These are phyloP conservation scores for Flammula alnicola DNA, from an alignment of 1,284 basidiomycete species.

Conservation along the genomic window DNA sequence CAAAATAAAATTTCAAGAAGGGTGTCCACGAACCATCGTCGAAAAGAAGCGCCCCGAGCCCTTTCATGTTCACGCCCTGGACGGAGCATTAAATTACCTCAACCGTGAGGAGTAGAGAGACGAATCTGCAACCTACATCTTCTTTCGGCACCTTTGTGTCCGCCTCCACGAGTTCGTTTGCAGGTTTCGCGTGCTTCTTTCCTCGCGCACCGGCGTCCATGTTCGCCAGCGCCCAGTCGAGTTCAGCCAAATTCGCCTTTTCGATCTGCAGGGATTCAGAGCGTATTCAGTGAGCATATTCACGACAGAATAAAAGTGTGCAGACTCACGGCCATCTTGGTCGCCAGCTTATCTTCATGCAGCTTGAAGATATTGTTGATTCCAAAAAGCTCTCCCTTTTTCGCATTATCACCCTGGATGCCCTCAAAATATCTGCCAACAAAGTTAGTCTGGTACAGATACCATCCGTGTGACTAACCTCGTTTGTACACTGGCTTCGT, in stretches of 20 bases:
- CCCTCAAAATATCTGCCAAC: constrained; percentile 74
- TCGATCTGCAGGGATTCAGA: constrained; percentile 61
- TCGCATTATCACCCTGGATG: constrained; percentile 73
- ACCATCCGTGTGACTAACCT: constrained; percentile 44
- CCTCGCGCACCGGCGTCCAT: constrained; percentile 43
- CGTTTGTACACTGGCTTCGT: constrained; percentile 80
- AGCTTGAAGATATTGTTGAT: constrained; percentile 82
- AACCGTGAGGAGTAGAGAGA: neutral
- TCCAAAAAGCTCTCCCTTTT: constrained; percentile 83
- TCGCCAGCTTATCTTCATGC: constrained; percentile 74
- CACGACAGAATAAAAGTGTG: no score
- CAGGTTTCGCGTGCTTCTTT: constrained; percentile 35
- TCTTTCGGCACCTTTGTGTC: constrained; percentile 60
- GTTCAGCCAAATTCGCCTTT: constrained; percentile 66
- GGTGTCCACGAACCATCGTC: constrained; percentile 57
- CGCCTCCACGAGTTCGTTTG: constrained; percentile 48
- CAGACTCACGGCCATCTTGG: constrained; percentile 67
- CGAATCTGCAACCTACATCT: constrained; percentile 41
- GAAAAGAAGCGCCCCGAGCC: constrained; percentile 68
- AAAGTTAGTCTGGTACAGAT: neutral
- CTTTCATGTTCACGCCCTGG: constrained; percentile 57
- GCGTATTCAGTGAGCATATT: neutral
- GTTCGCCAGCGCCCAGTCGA: constrained; percentile 80
- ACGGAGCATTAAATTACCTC: neutral
- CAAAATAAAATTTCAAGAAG: no score